Conservation (phyloP, 805 yeast species). For the Maudiozyma bulderi region DNA sequence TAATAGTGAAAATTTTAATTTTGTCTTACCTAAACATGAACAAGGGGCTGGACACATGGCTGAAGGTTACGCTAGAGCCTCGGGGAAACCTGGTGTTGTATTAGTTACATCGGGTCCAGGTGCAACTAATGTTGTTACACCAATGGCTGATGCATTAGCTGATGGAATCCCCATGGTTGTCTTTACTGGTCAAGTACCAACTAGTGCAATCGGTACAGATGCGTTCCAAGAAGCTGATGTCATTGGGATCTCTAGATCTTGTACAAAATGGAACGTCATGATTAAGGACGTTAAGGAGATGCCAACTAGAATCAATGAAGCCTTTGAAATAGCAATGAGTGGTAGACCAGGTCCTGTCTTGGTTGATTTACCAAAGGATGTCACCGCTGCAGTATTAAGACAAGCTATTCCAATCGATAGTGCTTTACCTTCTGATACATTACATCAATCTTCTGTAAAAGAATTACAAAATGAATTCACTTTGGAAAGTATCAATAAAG, state of each 20-base stretch:
- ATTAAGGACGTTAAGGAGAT: constrained; percentile 89
- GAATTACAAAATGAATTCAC: constrained; percentile 63
- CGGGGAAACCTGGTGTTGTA: constrained; percentile 95
- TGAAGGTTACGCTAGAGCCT: constrained; percentile 93
- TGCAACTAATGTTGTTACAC: constrained; percentile 97
- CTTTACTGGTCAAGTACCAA: constrained; percentile 95
- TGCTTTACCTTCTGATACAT: constrained; percentile 63
- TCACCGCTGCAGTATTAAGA: constrained; percentile 82
- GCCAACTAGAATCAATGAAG: constrained; percentile 93
- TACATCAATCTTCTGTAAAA: constrained; percentile 58
- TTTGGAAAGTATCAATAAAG: constrained; percentile 57
- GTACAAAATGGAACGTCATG: constrained; percentile 99
- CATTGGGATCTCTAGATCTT: constrained; percentile 90
- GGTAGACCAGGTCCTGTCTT: constrained; percentile 99
- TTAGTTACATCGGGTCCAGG: constrained; percentile 99
- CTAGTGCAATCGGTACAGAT: constrained; percentile 93
- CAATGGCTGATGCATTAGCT: constrained; percentile 93
- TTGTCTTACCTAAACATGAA: constrained; percentile 91
- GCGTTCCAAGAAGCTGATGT: constrained; percentile 99
- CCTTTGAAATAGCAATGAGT: constrained; percentile 89
- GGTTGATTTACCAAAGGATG: constrained; percentile 96
- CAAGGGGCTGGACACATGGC: constrained; percentile 99
- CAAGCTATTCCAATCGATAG: constrained; percentile 75
- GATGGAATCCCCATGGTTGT: constrained; percentile 97
- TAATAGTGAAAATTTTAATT: constrained; percentile 79